Evolutionary conservation across 306 rosid genomes (phyloP).

Genomic region (Quercus cerris): DNA sequence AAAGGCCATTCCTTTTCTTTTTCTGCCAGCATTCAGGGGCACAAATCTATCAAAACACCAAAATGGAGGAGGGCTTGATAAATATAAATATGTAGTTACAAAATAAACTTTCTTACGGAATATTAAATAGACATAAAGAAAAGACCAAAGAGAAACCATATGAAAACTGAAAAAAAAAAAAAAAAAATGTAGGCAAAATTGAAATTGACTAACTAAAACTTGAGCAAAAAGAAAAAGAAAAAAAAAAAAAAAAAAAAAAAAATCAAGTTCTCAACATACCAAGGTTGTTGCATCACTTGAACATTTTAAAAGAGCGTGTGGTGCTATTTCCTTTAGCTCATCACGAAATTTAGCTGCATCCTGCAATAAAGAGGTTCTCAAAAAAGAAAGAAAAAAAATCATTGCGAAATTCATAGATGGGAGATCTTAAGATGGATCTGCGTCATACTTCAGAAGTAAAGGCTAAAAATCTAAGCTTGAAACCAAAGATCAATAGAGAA

Average conservation of each 20-base stretch:
- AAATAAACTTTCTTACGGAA: neutral
- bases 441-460: neutral
- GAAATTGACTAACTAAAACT: neutral
- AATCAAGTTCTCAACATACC: conserved; percentile 37
- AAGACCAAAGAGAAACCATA: neutral
- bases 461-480: neutral
- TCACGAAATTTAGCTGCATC: conserved; percentile 92
- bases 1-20: neutral
- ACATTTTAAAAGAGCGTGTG: conserved; percentile 78
- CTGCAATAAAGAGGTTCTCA: conserved; percentile 24
- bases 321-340: conserved; percentile 74
- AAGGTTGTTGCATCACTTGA: conserved; percentile 85
- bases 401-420: neutral
- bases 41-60: conserved; percentile 2
- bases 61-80: conserved; percentile 13
- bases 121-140: neutral
- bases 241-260: neutral
- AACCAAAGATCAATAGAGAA: neutral
- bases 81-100: neutral
- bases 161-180: neutral
- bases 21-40: neutral
- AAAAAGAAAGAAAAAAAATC: neutral
- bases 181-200: neutral
- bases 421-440: neutral
- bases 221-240: neutral